phyloP scores from a whole-genome alignment of 2,329 filamentous ascomycete genomes.

The Ophiostoma tasmaniense region DNA sequence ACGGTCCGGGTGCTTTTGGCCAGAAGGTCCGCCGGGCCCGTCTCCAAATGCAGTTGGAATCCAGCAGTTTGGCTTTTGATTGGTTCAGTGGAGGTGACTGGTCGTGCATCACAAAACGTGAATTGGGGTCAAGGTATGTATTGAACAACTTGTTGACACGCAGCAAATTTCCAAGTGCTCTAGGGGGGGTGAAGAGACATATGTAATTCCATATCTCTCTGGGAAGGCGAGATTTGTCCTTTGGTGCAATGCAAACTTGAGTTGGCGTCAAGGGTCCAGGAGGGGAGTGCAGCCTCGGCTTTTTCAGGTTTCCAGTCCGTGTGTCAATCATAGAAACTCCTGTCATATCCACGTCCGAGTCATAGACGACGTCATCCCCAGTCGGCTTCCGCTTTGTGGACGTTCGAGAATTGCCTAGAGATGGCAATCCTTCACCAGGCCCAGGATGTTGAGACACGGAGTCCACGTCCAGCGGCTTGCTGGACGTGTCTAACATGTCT shows the following conservation, averaged over 20 bases:
- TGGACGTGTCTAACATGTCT: neutral
- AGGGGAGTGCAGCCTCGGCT: conserved; percentile 23
- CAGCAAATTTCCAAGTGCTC: conserved; percentile 55
- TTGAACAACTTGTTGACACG: conserved; percentile 60
- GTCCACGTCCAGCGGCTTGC: neutral
- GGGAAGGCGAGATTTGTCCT: conserved; percentile 36
- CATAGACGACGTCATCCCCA: neutral
- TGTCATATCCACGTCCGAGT: neutral
- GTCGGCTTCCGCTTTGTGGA: neutral
- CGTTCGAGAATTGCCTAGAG: neutral
- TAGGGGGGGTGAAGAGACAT: conserved; percentile 58
- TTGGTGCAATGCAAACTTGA: neutral
- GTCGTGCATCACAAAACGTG: conserved; percentile 18
- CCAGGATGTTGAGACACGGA: neutral
- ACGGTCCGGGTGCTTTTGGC: conserved; percentile 60
- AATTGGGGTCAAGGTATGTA: conserved; percentile 45
- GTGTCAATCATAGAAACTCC: too few species aligned
- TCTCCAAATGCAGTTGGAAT: conserved; percentile 63
- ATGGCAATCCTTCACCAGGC: neutral
- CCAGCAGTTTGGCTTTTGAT: conserved; percentile 25
- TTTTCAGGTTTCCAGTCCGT: conserved; percentile 19
- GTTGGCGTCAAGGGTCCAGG: neutral
- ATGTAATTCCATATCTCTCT: conserved; percentile 61
- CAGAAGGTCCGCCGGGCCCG: conserved; percentile 57
- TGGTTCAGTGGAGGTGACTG: neutral